Evolutionary conservation across 192 early-diverging fungal genomes (phyloP), one percentile per base, ranked within the genome.

Genomic region (Umbelopsis ramanniana): DNA sequence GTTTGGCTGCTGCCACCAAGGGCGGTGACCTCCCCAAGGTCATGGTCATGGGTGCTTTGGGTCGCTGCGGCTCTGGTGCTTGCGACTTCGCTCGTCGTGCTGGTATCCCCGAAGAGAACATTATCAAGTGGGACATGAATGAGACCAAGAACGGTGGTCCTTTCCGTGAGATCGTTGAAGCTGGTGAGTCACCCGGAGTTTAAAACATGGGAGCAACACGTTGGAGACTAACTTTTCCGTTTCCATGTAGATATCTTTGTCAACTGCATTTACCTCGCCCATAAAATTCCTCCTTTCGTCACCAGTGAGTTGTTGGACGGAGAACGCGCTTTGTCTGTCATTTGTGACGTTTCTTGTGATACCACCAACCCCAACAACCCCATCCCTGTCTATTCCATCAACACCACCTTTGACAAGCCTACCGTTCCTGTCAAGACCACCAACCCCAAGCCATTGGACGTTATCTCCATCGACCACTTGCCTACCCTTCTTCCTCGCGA

Each of bases 21-120:
- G 84, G 81, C 55, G 92, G 92, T 47, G 80, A 85, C 67, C 68
- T 81, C 46, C 96, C 96, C 40, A 81, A 83, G 67, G 86, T 99
- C 33, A 95, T 99, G 93, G 94, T 99, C n/a, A 97, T 97, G 93
- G 97, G 97, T 47, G 97, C 97, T 38, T 78, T 96, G 37, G 97
- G 97, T 50, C 93, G 97, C 35, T 99, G 97, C 79, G 97, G 97
- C 66, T 85, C 84, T 54, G 97, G 97, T 45, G 95, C 97, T 15
- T 77, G 82, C 68, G 94, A 96, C 73, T 91, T 95, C 79, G 92
- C 92, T 26, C 85, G 83, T 67, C 88, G 91, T 76, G 90, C 88
- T 14, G 93, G 93, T 33, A 92, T 99, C 74, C 92, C 92, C 52
- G 92, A 92, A 67, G 85, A 90, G 38, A 88, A 93, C 84, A 96